Conservation (phyloP, 2,329 filamentous ascomycete species). For the Elsinoe australis region DNA sequence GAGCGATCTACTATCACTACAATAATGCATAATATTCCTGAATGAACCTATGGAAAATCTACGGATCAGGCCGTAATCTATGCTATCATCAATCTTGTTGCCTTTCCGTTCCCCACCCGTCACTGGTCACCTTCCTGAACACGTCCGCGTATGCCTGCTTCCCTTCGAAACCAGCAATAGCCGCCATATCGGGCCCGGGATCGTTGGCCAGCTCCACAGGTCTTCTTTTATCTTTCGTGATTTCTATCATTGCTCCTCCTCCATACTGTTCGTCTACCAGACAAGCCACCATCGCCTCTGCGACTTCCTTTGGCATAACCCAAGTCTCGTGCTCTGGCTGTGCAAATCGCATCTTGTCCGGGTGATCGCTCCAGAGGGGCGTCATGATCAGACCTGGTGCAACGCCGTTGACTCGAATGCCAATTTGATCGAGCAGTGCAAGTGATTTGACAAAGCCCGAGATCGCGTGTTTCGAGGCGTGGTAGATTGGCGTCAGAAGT, state of each 20-base stretch:
- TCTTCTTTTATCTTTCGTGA: constrained; percentile 45
- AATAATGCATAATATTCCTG: too few relatives aligned
- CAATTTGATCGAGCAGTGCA: constrained; percentile 41
- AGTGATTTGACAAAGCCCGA: constrained; percentile 45
- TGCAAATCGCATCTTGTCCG: constrained; percentile 50
- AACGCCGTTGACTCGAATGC: constrained; percentile 53
- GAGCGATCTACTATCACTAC: too few relatives aligned
- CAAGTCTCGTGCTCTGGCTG: constrained; percentile 40
- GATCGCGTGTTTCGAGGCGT: constrained; percentile 41
- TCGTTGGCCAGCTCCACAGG: constrained; percentile 46
- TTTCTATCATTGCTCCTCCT: constrained; percentile 50
- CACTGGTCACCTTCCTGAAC: constrained; percentile 40
- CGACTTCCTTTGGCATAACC: constrained; percentile 55
- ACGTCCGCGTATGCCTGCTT: constrained; percentile 40
- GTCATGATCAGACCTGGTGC: constrained; percentile 55
- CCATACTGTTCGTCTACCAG: constrained; percentile 44
- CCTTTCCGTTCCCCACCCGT: constrained; percentile 42
- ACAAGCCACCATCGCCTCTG: constrained; percentile 50
- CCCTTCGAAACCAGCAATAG: constrained; percentile 32
- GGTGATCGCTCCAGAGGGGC: constrained; percentile 54
- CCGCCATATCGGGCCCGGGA: constrained; percentile 45
- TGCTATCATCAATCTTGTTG: too few relatives aligned
- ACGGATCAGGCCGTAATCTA: too few relatives aligned
- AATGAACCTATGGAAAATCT: too few relatives aligned
- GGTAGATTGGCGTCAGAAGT: constrained; percentile 37